Conservation (phyloP, 257 asterid genomes). For the Primulina eburnea region DNA sequence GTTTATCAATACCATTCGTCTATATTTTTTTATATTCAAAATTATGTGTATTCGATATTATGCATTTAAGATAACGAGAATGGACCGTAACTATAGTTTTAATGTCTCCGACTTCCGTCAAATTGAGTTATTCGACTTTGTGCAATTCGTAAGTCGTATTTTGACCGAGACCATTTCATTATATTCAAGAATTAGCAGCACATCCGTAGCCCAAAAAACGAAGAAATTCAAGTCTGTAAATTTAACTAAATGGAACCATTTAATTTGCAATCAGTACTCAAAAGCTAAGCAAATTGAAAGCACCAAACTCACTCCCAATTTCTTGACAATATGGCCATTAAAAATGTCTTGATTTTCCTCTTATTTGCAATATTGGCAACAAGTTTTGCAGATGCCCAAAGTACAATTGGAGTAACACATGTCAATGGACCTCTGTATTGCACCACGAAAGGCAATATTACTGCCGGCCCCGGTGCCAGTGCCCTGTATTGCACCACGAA, state of each 20-base stretch:
- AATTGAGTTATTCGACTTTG: background rate
- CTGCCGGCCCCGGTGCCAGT: too few species aligned
- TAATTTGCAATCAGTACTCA: background rate
- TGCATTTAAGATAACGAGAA: too few species aligned
- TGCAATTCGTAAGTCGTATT: background rate
- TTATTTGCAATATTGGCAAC: slow-evolving; percentile 30
- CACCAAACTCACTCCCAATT: background rate
- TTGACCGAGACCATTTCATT: too few species aligned
- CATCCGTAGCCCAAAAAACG: background rate
- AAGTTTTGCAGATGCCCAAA: slow-evolving; percentile 42
- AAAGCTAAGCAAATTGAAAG: background rate
- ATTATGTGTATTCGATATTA: too few species aligned
- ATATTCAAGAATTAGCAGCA: too few species aligned
- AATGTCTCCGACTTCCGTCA: too few species aligned
- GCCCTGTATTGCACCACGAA: too few species aligned
- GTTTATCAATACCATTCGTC: too few species aligned
- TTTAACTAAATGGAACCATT: too few species aligned
- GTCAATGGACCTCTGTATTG: slow-evolving; percentile 47
- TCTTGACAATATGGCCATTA: slow-evolving; percentile 16
- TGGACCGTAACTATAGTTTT: too few species aligned
- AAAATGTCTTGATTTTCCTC: slow-evolving; percentile 20
- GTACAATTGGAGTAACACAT: slow-evolving; percentile 18
- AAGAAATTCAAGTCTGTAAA: background rate
- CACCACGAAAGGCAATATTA: slow-evolving; percentile 31
- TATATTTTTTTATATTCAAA: too few species aligned